A percentile compares a stretch with the other conserved stretches of the same genome.
phyloP scores from a whole-genome alignment of 768 basidiomycete species.

The Hemileccinum impolitum region DNA sequence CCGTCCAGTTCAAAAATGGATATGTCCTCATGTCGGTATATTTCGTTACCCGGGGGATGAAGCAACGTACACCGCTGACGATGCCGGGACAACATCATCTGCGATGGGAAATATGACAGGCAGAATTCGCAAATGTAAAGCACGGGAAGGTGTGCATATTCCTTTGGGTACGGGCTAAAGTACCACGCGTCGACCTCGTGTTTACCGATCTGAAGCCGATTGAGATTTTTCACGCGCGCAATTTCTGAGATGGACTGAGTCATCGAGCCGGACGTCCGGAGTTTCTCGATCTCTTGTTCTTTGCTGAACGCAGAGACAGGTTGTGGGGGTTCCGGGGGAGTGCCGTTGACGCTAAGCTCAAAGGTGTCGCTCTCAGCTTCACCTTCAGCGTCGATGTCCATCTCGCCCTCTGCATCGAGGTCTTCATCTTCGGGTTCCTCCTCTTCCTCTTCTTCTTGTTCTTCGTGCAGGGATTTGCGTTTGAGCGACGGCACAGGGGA shows the following conservation, averaged over 20 bases:
- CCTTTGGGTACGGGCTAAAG: conserved; percentile 98
- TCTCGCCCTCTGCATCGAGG: conserved; percentile 44
- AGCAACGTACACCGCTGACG: conserved; percentile 85
- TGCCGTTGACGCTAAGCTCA: conserved; percentile 52
- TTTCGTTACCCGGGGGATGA: conserved; percentile 98
- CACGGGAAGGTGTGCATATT: conserved; percentile 93
- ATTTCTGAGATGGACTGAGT: conserved; percentile 98
- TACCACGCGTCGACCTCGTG: conserved; percentile 99
- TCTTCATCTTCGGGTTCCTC: conserved; percentile 48
- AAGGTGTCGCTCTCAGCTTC: conserved; percentile 62
- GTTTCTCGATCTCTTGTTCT: conserved; percentile 97
- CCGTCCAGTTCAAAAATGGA: conserved; percentile 99
- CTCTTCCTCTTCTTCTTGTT: conserved; percentile 60
- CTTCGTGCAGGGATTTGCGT: conserved; percentile 64
- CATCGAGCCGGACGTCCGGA: conserved; percentile 97
- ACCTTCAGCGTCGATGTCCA: conserved; percentile 47
- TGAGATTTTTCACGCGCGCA: conserved; percentile 96
- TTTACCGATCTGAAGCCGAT: conserved; percentile 91
- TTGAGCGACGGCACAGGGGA: conserved; percentile 63
- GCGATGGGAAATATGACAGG: conserved; percentile 86
- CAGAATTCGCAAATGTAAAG: conserved; percentile 99
- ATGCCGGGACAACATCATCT: conserved; percentile 89
- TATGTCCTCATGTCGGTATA: conserved; percentile 95
- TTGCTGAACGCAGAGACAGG: conserved; percentile 79
- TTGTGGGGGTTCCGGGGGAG: conserved; percentile 47